Base-by-base conservation (phyloP, 1,139 yeast genomes). In the Kazachstania sp. region DNA sequence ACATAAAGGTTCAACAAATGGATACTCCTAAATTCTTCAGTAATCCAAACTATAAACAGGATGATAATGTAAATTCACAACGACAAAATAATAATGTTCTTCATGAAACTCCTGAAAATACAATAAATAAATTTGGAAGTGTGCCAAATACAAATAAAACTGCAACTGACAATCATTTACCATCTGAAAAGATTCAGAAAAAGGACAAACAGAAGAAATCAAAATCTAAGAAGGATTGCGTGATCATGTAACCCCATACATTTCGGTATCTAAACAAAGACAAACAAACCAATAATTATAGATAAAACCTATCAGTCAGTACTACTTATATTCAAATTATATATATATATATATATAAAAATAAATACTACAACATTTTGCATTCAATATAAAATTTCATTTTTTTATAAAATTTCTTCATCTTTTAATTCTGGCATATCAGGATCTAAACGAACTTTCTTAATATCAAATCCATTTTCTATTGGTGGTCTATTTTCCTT, bases 21-120 rank as follows among this genome's bases (percentile, higher is more conserved):
- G 37, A 31, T n/a, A 40, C 43, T 16, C 43, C 43, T 12, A 40
- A 40, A 40, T 40, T n/a, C n/a, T 40, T 40, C 30, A 40, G 13
- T 13, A 40, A 40, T 16, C 43, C 43, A 15, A 40, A 32, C 12
- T 40, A 20, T 32, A 32, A 32, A n/a, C 20, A 16, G 28, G 28
- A 23, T 7, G 11, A 12, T 7, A 4, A 7, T 4, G 36, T 8
- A 7, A 32, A 32, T 3, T 3, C 16, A 32, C 36, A 32, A 32
- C 36, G 11, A 16, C 6, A 26, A 4, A 38, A n/a, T 12, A 12
- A 4, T 23, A 29, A 39, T 12, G 13, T 30, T 28, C 23, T 39
- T 9, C n/a, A 11, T 3, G 42, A 16, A 3, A 8, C 15, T 2
- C 23, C 42, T 29, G 26, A 19, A 29, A 39, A 39, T 39, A 39